Conservation (phyloP, 1,284 basidiomycete species). For the Ganoderma lingzhi region DNA sequence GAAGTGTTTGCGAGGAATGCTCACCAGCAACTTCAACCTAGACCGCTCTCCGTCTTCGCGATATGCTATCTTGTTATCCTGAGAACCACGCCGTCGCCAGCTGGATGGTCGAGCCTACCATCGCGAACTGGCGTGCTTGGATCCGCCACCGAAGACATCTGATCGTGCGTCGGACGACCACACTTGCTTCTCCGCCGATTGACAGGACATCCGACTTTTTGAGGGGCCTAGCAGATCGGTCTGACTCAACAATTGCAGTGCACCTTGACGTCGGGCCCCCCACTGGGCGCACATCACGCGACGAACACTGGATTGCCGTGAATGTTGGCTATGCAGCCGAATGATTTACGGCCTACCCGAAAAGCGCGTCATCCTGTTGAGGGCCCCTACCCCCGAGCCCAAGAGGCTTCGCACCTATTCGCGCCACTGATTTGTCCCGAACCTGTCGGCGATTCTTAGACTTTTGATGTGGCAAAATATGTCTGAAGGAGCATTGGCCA, state of each 20-base stretch:
- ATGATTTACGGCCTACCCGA: background rate
- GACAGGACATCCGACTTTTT: background rate
- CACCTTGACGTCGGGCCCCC: background rate
- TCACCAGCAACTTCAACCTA: background rate
- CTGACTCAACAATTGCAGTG: background rate
- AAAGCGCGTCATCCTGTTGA: background rate
- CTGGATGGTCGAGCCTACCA: too few relatives aligned
- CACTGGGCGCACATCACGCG: background rate
- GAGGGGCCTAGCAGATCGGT: background rate
- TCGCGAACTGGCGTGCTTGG: too few relatives aligned
- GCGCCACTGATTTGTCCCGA: background rate
- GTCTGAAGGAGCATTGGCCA: background rate
- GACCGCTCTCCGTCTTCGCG: background rate
- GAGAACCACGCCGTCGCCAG: background rate
- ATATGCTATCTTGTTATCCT: background rate
- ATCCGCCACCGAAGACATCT: too few relatives aligned
- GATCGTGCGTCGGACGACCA: too few relatives aligned
- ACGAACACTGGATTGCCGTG: background rate
- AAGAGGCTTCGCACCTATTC: background rate
- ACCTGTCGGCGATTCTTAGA: background rate
- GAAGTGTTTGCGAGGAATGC: background rate
- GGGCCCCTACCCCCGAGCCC: background rate
- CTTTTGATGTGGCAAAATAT: background rate
- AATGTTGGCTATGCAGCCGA: background rate
- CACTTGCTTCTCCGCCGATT: background rate